Evolutionary conservation across 305 asterid genomes (phyloP).

Genomic region (Fraxinus floribunda): DNA sequence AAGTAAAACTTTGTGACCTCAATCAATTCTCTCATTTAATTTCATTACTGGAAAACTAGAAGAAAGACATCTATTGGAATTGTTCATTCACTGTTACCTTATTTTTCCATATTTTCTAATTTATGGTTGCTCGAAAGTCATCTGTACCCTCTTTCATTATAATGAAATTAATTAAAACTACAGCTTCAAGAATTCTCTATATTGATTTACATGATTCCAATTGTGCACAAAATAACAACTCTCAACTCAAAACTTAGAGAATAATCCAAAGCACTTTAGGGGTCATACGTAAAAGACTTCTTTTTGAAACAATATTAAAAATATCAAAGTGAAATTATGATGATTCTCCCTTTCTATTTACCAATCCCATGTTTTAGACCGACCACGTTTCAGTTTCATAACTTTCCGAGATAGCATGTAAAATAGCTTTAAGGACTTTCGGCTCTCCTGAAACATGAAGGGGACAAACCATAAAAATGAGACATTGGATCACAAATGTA

Average conservation of each 20-base stretch:
- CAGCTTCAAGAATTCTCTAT: neutral
- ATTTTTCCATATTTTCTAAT: neutral
- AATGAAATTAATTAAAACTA: neutral
- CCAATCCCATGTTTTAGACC: neutral
- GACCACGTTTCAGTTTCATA: neutral
- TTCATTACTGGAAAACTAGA: neutral
- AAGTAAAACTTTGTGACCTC: neutral
- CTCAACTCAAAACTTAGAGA: conserved; percentile 1
- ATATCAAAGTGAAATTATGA: neutral
- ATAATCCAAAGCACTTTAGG: neutral
- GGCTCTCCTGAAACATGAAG: neutral
- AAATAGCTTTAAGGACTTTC: neutral
- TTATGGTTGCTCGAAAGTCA: neutral
- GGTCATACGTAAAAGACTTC: neutral
- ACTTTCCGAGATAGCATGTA: neutral
- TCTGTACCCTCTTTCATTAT: neutral
- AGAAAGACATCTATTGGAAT: neutral
- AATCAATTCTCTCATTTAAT: neutral
- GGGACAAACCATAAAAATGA: neutral
- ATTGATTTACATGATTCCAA: neutral
- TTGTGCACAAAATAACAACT: neutral
- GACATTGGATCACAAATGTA: neutral
- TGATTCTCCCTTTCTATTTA: neutral
- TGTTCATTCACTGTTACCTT: neutral
- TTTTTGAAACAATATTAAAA: neutral